A percentile compares a stretch with the other conserved stretches of the same genome.
Evolutionary conservation across 768 basidiomycete genomes (phyloP).

Genomic region (Cubamyces lactineus): DNA sequence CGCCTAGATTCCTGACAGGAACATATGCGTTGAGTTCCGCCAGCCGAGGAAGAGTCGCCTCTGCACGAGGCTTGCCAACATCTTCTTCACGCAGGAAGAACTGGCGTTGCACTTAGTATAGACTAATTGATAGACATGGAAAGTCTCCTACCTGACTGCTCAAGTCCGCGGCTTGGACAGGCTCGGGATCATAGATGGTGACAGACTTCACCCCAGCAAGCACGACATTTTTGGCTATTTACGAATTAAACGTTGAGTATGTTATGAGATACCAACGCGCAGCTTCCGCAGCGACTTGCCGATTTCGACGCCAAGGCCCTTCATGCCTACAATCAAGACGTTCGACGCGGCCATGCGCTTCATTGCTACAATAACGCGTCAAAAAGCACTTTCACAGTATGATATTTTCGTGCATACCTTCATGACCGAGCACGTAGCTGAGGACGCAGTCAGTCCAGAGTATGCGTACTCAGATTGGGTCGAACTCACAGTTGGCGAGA

Average conservation of each 20-base stretch:
- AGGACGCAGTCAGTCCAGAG: constrained; percentile 18
- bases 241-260: constrained; percentile 4
- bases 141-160: constrained; percentile 73
- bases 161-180: constrained; percentile 84
- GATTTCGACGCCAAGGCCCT: constrained; percentile 94
- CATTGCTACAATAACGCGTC: constrained; percentile 73
- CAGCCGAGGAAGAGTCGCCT: constrained; percentile 83
- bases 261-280: background rate
- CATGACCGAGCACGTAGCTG: constrained; percentile 95
- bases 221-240: constrained; percentile 87
- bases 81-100: constrained; percentile 93
- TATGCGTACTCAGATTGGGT: constrained; percentile 11
- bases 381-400: constrained; percentile 13
- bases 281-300: constrained; percentile 47
- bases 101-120: constrained; percentile 44
- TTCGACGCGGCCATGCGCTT: constrained; percentile 98
- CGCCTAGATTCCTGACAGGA: constrained; percentile 86
- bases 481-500: constrained; percentile 85
- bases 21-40: constrained; percentile 97
- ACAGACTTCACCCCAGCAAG: constrained; percentile 98
- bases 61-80: constrained; percentile 85
- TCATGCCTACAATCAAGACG: constrained; percentile 89
- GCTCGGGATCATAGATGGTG: constrained; percentile 92
- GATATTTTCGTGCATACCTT: constrained; percentile 59
- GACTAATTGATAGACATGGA: background rate